Evolutionary conservation across 805 yeast genomes (phyloP).

Genomic region (Lachancea sp.): DNA sequence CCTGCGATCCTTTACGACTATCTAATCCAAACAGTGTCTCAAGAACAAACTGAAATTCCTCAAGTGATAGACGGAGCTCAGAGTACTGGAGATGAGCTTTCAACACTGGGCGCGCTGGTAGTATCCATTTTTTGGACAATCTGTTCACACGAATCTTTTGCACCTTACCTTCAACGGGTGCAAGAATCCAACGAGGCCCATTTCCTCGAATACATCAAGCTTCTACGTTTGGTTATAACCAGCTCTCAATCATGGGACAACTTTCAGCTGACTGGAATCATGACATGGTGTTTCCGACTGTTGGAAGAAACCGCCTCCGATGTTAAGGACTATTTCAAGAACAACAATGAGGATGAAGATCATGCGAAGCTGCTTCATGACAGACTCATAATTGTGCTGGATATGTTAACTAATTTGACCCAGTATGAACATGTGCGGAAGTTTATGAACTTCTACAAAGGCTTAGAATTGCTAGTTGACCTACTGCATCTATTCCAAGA

Average conservation of each 20-base stretch:
- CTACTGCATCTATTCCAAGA: slow-evolving; percentile 31
- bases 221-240: slow-evolving; percentile 32
- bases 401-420: slow-evolving; percentile 30
- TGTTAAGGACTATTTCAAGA: slow-evolving; percentile 24
- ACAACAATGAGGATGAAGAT: slow-evolving; percentile 9
- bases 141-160: slow-evolving; percentile 33
- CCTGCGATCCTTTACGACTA: slow-evolving; percentile 16
- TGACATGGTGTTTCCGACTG: slow-evolving; percentile 35
- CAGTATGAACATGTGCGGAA: slow-evolving; percentile 34
- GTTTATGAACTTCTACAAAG: slow-evolving; percentile 34
- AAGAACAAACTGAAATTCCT: slow-evolving; percentile 13
- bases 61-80: slow-evolving; percentile 1
- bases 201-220: slow-evolving; percentile 19
- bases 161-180: slow-evolving; percentile 23
- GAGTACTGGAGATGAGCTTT: slow-evolving; percentile 3
- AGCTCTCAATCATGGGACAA: slow-evolving; percentile 35
- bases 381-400: slow-evolving; percentile 27
- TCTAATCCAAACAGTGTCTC: slow-evolving; percentile 14
- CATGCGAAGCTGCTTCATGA: slow-evolving; percentile 26
- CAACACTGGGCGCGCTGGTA: slow-evolving; percentile 11
- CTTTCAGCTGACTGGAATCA: slow-evolving; percentile 33
- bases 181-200: slow-evolving; percentile 9
- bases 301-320: slow-evolving; percentile 21
- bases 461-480: slow-evolving; percentile 30
- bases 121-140: slow-evolving; percentile 27